Evolutionary conservation across 2,329 filamentous ascomycete species (phyloP), one percentile per base, ranked within the genome.

Genomic region (Verticillium isaacii): DNA sequence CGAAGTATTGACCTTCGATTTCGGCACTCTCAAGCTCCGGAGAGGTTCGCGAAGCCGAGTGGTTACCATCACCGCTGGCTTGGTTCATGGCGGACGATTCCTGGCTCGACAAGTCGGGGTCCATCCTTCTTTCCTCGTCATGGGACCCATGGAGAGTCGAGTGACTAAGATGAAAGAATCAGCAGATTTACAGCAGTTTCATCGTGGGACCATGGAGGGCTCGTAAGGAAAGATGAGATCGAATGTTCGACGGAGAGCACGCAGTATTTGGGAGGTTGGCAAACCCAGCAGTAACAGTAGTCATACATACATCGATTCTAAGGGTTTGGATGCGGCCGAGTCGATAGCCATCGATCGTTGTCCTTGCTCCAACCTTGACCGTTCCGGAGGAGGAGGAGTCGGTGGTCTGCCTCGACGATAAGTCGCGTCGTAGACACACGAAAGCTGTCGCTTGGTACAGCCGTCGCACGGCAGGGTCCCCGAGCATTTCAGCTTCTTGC

Each of bases 1-100:
- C 83, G n/a, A 84, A 75, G 64, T 83, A 82, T 59, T 86, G 82
- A 1, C 81, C 82, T 64, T 82, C 78, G 12, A 83, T 73, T 60
- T 75, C 73, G 1, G 73, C 65, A 5, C 67, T 71, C 7, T 68
- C 72, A 1, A 73, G 66, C 55, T 73, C 73, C 5, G 73, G 70
- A 0, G 71, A 71, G 3, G 66, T 66, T 45, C 56, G 52, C 1
- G 57, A 63, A 1, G 55, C 45, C 14, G 62, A 61, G 11, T 34
- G 61, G 19, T 60, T 56, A 34, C 50, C n/a, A 37, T 29, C 32
- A 50, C 12, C 57, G n/a, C 2, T 45, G 23, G 60, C 56, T 52
- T n/a, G 57, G 25, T 59, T 41, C 50, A 12, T 45, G 23, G 11
- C 25, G 2, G 54, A 58, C 23, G 12, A n/a, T 32, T 19, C 54